Evolutionary conservation across 2,329 filamentous ascomycete species (phyloP), one percentile per base, ranked within the genome.

Genomic region (Aulographum hederae): DNA sequence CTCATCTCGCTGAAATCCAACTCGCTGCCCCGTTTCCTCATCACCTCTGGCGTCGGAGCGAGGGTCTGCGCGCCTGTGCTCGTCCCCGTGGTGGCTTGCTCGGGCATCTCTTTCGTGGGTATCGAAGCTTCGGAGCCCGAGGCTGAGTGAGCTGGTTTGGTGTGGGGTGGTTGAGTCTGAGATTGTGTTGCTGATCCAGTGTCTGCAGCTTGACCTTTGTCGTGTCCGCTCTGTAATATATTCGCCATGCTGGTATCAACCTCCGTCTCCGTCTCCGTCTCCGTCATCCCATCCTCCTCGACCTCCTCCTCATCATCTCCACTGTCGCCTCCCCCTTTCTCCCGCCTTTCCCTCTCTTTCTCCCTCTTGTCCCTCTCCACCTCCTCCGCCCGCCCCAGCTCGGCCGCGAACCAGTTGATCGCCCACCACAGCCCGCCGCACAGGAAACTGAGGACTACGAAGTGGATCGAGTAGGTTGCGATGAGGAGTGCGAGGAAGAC

Each of bases 321-420:
- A 23, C 35, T 35, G 36, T 40, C 21, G 32, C 45, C 32, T 35
- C 43, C 32, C 32, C 39, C 30, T 34, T 37, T 31, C 29, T 37
- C 39, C n/a, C 21, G 21, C n/a, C 21, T 25, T 43, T 37, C 52
- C 43, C 37, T 59, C 51, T 37, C 55, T 48, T 39, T 60, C 61
- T 13, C 60, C 60, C 39, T 66, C 61, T 42, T 62, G 60, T 13
- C 10, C 21, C 13, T 25, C 43, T 63, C 54, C 42, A 56, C 51
- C 27, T 46, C 47, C 40, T 63, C 51, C 39, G 58, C 56, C 19
- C 56, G 54, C 18, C 52, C 48, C 32, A 75, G 52, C 47, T 75
- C 86, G 28, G 58, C 58, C 34, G 81, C 84, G 48, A 98, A 95
- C 89, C 89, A 98, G 66, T 95, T 95, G 58, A 95, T 85, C 35